Evolutionary conservation across 441 rosid genomes (phyloP), one percentile per base, ranked within the genome.

Genomic region (Kokia cookei): DNA sequence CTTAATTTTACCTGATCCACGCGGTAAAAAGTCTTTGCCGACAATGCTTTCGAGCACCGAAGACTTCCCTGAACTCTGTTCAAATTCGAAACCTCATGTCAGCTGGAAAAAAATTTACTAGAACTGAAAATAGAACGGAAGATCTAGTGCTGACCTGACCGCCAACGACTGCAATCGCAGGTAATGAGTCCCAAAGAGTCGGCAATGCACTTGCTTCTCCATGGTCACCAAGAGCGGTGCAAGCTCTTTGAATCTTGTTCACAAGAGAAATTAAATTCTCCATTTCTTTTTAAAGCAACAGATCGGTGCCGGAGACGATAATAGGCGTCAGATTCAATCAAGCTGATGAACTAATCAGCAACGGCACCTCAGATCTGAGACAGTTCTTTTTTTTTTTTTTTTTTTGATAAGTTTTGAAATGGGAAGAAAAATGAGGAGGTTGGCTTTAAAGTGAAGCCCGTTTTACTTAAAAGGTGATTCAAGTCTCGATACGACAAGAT

Each of bases 171-270:
- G 98, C 99, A 71, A 96, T 93, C 70, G 98, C 77, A 7, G 99
- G 99, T 57, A 96, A 77, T 65, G 98, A 86, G 80, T 96, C 99
- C 99, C 99, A 96, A 4, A 96, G 91, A 59, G 99, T 96, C 48
- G 99, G 99, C 57, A 96, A 77, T 62, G 98, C 94, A 75, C 92
- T 87, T 37, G 84, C 83, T 42, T 95, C 99, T 17, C 99, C 99
- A 69, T 96, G 90, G 81, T 96, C 99, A 65, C 99, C 99, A 3
- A 96, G 97, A 76, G 98, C 98, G 11, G 99, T 93, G 76, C 99
- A 96, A 71, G 97, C 99, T 87, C 99, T 89, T 75, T 95, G 99
- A 61, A 95, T 93, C 82, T 91, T 95, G 86, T 95, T 95, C 17
- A 95, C 97, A 47, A 95, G 82, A 29, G 98, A 86, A 74, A 95